phyloP scores from a whole-genome alignment of 1,284 basidiomycete species.

The Sutorius eximius region DNA sequence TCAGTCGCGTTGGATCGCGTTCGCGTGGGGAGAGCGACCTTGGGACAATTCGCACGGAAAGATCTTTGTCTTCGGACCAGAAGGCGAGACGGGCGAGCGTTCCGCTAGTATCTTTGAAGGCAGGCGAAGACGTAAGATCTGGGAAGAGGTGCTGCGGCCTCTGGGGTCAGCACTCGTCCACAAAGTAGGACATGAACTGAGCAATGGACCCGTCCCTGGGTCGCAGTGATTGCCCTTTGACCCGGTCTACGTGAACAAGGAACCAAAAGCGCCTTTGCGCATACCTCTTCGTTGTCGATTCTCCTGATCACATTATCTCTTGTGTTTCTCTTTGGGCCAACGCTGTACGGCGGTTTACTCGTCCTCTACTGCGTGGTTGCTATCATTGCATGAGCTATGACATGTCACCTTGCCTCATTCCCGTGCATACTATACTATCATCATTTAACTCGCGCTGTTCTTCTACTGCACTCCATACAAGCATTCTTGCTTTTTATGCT shows the following conservation, averaged over 20 bases:
- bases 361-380: neutral
- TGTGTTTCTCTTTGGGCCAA: slow-evolving; percentile 2
- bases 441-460: neutral
- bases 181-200: slow-evolving; percentile 69
- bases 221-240: slow-evolving; percentile 17
- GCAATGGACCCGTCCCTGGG: slow-evolving; percentile 54
- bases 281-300: neutral
- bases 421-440: neutral
- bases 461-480: neutral
- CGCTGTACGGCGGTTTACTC: neutral
- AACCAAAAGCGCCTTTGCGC: slow-evolving; percentile 17
- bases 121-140: slow-evolving; percentile 46
- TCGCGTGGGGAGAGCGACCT: slow-evolving; percentile 67
- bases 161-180: slow-evolving; percentile 64
- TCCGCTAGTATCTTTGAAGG: slow-evolving; percentile 44
- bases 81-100: slow-evolving; percentile 52
- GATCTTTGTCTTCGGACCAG: slow-evolving; percentile 66
- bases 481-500: neutral
- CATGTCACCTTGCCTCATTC: neutral
- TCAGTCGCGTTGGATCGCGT: slow-evolving; percentile 71
- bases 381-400: slow-evolving; percentile 1
- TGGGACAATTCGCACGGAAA: slow-evolving; percentile 58
- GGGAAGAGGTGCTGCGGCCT: slow-evolving; percentile 65
- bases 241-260: neutral
- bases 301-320: slow-evolving; percentile 4